Conservation (phyloP, 768 basidiomycete genomes). For the Auriscalpium orientale region DNA sequence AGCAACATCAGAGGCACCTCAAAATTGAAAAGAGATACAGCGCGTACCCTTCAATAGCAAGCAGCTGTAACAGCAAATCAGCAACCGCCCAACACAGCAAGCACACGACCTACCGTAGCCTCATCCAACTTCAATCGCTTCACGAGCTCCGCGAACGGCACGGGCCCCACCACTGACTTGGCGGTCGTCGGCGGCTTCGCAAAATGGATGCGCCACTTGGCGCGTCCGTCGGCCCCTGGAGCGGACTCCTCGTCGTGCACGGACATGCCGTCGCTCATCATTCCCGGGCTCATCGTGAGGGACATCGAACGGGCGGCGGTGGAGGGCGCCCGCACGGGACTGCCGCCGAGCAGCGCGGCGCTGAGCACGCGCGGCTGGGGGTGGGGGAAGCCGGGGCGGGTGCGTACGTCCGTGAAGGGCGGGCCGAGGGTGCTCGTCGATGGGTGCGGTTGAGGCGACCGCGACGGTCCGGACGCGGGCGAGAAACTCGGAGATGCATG, state of each 20-base stretch:
- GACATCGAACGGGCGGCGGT: background rate
- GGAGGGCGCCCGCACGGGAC: background rate
- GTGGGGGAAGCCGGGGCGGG: background rate
- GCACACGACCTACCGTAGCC: slow-evolving; percentile 29
- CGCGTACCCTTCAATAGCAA: slow-evolving; percentile 24
- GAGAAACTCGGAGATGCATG: background rate
- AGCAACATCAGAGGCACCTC: slow-evolving; percentile 1
- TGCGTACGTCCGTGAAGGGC: slow-evolving; percentile 2
- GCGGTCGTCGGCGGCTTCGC: slow-evolving; percentile 29
- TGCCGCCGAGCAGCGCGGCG: background rate
- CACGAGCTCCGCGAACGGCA: slow-evolving; percentile 21
- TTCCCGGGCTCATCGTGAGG: slow-evolving; percentile 4
- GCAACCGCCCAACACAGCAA: background rate
- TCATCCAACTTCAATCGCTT: slow-evolving; percentile 29
- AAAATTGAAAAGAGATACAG: background rate
- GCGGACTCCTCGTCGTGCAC: slow-evolving; percentile 5
- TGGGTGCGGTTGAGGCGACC: background rate
- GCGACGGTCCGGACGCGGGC: background rate
- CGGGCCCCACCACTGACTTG: slow-evolving; percentile 23
- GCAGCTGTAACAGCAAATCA: slow-evolving; percentile 25
- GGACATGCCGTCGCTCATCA: slow-evolving; percentile 10
- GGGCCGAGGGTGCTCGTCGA: background rate
- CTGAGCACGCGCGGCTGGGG: background rate
- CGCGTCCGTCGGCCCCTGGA: slow-evolving; percentile 8
- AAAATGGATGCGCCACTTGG: slow-evolving; percentile 36